Evolutionary conservation across 257 asterid species (phyloP).

Genomic region (Solanum clarkiae): DNA sequence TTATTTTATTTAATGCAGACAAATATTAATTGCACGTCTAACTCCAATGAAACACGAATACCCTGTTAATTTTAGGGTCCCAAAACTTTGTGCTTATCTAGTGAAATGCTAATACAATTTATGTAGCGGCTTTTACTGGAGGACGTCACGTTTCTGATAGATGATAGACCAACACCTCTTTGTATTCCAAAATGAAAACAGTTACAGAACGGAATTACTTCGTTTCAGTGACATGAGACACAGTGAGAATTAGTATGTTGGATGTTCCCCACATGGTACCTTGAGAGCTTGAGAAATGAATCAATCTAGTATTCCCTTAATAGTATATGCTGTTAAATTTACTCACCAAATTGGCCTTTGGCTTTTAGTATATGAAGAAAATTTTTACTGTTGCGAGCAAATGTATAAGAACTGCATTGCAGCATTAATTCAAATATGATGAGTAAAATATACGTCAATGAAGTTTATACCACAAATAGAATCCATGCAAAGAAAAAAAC

Average conservation of each 20-base stretch:
- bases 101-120: too few relatives aligned
- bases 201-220: not conserved
- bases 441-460: not conserved
- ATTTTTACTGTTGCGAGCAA: not conserved
- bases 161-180: not conserved
- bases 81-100: too few relatives aligned
- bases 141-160: not conserved
- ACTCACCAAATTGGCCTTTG: not conserved
- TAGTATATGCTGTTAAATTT: not conserved
- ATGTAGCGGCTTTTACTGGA: not conserved
- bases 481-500: not conserved
- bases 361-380: not conserved
- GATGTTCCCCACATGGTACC: not conserved
- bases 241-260: not conserved
- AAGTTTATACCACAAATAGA: not conserved
- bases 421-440: not conserved
- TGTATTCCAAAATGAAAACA: not conserved
- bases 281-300: not conserved
- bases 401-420: not conserved
- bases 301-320: not conserved
- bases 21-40: not conserved
- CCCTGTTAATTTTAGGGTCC: too few relatives aligned
- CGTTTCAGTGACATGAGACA: not conserved
- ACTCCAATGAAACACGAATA: too few relatives aligned
- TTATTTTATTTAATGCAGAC: not conserved